Evolutionary conservation across 2,329 filamentous ascomycete genomes (phyloP).

Genomic region (Aspergillus proliferans): DNA sequence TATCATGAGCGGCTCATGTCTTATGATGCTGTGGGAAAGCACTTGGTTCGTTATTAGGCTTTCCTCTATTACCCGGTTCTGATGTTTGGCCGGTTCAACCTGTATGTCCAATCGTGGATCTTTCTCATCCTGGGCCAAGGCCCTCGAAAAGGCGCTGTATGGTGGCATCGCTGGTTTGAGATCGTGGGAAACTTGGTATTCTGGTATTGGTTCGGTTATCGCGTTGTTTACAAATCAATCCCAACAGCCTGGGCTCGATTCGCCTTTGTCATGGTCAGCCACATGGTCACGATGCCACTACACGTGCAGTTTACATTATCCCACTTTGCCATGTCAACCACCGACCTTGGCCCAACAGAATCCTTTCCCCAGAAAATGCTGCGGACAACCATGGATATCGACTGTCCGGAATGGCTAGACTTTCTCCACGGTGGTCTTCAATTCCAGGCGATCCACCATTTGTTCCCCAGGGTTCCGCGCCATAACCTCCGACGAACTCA

Average conservation of each 20-base stretch:
- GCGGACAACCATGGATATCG: constrained; percentile 85
- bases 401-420: constrained; percentile 78
- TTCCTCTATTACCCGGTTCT: constrained; percentile 78
- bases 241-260: constrained; percentile 62
- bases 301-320: constrained; percentile 88
- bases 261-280: constrained; percentile 68
- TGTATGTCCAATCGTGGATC: constrained; percentile 76
- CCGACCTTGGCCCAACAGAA: constrained; percentile 71
- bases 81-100: constrained; percentile 74
- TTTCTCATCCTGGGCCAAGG: constrained; percentile 64
- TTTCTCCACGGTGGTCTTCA: constrained; percentile 82
- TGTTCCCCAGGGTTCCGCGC: constrained; percentile 73
- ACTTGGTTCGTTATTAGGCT: constrained; percentile 63
- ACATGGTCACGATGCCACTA: constrained; percentile 70
- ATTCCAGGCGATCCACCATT: constrained; percentile 79
- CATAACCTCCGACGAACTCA: constrained; percentile 73
- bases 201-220: constrained; percentile 79
- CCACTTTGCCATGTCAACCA: constrained; percentile 86
- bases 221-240: constrained; percentile 63
- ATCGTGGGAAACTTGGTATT: constrained; percentile 68
- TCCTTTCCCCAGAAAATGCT: constrained; percentile 85
- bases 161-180: constrained; percentile 76
- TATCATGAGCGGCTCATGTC: constrained; percentile 75
- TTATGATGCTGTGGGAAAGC: constrained; percentile 65
- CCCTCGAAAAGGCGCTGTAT: constrained; percentile 65